These are phyloP conservation scores for Neurospora sp. DNA, from an alignment of 495 filamentous ascomycete species.

Conservation along the genomic window DNA sequence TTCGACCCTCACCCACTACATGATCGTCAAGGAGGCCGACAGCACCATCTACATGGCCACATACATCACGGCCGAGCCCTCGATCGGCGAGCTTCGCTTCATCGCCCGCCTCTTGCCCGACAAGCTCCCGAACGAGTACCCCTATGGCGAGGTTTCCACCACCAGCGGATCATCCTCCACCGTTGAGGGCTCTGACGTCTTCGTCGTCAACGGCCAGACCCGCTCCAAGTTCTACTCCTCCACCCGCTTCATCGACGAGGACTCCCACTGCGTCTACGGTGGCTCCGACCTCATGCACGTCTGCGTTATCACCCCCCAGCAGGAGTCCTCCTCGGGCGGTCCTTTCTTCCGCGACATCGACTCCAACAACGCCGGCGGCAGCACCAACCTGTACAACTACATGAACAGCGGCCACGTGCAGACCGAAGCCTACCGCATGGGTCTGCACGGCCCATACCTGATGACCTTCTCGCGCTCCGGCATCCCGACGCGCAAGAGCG, in stretches of 20 bases:
- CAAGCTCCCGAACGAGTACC: conserved; percentile 45
- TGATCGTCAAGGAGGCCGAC: conserved; percentile 49
- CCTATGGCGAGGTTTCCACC: conserved; percentile 39
- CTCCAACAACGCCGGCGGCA: conserved; percentile 47
- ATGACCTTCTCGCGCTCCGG: conserved; percentile 51
- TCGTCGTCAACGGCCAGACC: conserved; percentile 48
- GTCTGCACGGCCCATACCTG: conserved; percentile 58
- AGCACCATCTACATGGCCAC: conserved; percentile 54
- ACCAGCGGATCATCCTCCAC: conserved; percentile 37
- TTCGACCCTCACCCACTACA: conserved; percentile 52
- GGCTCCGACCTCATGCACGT: conserved; percentile 33
- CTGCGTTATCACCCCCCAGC: conserved; percentile 43
- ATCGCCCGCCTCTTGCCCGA: conserved; percentile 51
- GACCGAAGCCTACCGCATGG: conserved; percentile 51
- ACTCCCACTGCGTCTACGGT: conserved; percentile 48
- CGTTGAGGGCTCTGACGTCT: conserved; percentile 56
- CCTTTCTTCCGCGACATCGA: conserved; percentile 60
- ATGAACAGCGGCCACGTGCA: conserved; percentile 58
- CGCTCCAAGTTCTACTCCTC: conserved; percentile 62
- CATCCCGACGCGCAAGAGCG: conserved; percentile 35
- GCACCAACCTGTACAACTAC: conserved; percentile 56
- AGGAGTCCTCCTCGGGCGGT: conserved; percentile 44
- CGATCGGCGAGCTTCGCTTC: conserved; percentile 52
- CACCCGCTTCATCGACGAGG: conserved; percentile 56
- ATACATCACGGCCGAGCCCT: conserved; percentile 49